Conservation (phyloP, 768 basidiomycete genomes). For the Mycena belliarum region DNA sequence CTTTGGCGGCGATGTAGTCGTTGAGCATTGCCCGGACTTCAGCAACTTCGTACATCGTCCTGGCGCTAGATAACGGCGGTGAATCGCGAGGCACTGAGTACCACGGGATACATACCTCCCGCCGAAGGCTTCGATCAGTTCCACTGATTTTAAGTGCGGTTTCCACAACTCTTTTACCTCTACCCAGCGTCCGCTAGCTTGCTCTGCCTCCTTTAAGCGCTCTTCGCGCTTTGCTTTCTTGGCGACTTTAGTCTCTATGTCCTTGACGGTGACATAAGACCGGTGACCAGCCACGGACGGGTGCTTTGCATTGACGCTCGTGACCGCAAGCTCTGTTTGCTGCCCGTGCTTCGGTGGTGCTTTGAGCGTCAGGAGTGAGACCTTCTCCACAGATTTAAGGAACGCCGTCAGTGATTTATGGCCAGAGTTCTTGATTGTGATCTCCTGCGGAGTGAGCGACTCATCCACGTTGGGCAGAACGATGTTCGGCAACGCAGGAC, state of each 20-base stretch:
- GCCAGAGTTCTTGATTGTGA: slow-evolving; percentile 77
- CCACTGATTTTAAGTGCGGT: slow-evolving; percentile 56
- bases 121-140: slow-evolving; percentile 65
- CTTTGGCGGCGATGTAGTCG: slow-evolving; percentile 58
- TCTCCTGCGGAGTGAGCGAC: slow-evolving; percentile 36
- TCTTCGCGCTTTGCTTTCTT: slow-evolving; percentile 59
- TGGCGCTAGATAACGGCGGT: slow-evolving; percentile 39
- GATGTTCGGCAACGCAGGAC: slow-evolving; percentile 62
- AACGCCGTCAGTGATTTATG: slow-evolving; percentile 83
- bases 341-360: slow-evolving; percentile 49
- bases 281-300: slow-evolving; percentile 54
- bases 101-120: slow-evolving; percentile 47
- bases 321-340: slow-evolving; percentile 56
- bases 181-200: slow-evolving; percentile 48
- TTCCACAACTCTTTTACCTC: slow-evolving; percentile 75
- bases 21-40: slow-evolving; percentile 63
- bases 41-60: slow-evolving; percentile 51
- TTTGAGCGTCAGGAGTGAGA: slow-evolving; percentile 71
- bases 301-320: slow-evolving; percentile 57
- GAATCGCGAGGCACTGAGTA: not conserved
- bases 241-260: slow-evolving; percentile 63
- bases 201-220: slow-evolving; percentile 46
- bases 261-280: slow-evolving; percentile 60
- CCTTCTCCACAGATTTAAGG: slow-evolving; percentile 77
- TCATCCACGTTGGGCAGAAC: slow-evolving; percentile 32